phyloP scores from a whole-genome alignment of 2,329 filamentous ascomycete genomes.

The Neopestalotiopsis sp. region DNA sequence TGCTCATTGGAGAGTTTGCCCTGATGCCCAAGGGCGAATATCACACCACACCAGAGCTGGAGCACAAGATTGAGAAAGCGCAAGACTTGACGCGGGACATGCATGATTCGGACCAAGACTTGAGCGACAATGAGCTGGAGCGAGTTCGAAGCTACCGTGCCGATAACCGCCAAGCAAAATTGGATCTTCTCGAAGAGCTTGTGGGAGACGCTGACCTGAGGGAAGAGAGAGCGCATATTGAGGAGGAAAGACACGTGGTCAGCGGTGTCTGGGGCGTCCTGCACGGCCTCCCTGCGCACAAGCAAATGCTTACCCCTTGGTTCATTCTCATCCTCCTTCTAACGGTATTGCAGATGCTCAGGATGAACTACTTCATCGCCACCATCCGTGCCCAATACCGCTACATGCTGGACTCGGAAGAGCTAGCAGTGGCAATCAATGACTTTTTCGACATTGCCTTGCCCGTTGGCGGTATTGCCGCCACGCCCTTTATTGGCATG shows the following conservation, averaged over 20 bases:
- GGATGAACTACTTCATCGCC: constrained; percentile 72
- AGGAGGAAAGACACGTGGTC: constrained; percentile 63
- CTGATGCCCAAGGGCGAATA: constrained; percentile 48
- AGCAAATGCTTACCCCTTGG: constrained; percentile 73
- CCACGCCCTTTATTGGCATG: constrained; percentile 74
- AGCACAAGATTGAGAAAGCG: constrained; percentile 44
- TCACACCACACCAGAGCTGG: constrained; percentile 44
- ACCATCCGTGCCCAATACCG: constrained; percentile 67
- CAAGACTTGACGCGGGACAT: constrained; percentile 45
- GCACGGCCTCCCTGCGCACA: constrained; percentile 66
- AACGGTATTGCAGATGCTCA: constrained; percentile 63
- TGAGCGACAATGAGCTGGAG: constrained; percentile 51
- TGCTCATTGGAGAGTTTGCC: constrained; percentile 43
- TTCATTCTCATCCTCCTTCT: constrained; percentile 74
- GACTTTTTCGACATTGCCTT: constrained; percentile 55
- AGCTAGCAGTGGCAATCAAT: constrained; percentile 42
- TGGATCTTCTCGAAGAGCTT: constrained; percentile 67
- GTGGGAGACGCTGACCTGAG: constrained; percentile 62
- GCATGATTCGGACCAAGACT: constrained; percentile 61
- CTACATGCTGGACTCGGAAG: constrained; percentile 64
- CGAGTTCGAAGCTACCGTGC: constrained; percentile 49
- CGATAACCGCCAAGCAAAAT: constrained; percentile 58
- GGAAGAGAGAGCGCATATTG: constrained; percentile 57
- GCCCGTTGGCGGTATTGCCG: constrained; percentile 71
- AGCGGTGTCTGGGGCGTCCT: constrained; percentile 76